Evolutionary conservation across 208 protist genomes (phyloP).

Genomic region (Porcisia deanei): DNA sequence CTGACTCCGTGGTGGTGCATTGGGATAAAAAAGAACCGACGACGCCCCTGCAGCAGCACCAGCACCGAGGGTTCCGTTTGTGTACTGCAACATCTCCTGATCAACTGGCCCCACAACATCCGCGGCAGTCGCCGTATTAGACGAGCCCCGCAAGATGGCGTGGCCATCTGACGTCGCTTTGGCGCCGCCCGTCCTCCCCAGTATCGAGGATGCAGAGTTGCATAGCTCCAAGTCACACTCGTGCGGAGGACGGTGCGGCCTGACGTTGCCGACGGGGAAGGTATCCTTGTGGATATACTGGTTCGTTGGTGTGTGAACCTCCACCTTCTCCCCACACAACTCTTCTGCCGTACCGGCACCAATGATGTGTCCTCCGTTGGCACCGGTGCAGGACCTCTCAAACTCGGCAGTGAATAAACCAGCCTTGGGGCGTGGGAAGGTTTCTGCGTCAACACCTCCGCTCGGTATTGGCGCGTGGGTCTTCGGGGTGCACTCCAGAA

Average conservation of each 20-base stretch:
- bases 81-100: slow-evolving; percentile 13
- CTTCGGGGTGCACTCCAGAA: not conserved
- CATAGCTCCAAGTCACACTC: not conserved
- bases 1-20: not conserved
- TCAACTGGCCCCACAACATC: not conserved
- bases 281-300: slow-evolving; percentile 25
- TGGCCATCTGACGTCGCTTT: not conserved
- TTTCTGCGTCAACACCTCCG: not conserved
- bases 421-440: not conserved
- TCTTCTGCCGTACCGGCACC: not conserved
- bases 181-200: not conserved
- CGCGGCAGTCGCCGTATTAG: not conserved
- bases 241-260: slow-evolving; percentile 17
- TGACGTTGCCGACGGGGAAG: slow-evolving; percentile 12
- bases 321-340: not conserved
- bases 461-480: not conserved
- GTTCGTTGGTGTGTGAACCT: slow-evolving; percentile 18
- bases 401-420: not conserved
- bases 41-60: not conserved
- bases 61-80: not conserved
- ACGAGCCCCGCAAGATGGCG: not conserved
- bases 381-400: not conserved
- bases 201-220: not conserved
- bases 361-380: not conserved
- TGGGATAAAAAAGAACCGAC: not conserved